Base-by-base conservation (phyloP, 1,139 yeast species). In the Saccharomyces pastorianus region DNA sequence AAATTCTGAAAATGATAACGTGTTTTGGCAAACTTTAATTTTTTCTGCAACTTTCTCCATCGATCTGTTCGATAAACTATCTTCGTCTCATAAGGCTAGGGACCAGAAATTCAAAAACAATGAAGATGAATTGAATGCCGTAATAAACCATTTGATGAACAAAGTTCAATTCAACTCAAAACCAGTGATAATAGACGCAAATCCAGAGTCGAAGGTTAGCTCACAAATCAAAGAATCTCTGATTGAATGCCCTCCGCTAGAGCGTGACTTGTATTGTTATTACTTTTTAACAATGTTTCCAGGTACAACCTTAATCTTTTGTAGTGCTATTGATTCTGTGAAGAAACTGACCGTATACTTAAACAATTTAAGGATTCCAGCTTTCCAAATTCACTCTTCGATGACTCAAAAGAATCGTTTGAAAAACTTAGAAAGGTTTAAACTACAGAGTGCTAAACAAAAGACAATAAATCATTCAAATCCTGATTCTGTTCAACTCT, bases 341-440 rank as follows among this genome's bases (percentile, higher is more conserved):
- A 89, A 90, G 68, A 81, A 96, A 59, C 69, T 95, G 34, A 85
- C 83, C 6, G 95, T 95, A 9, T 78, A 86, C 57, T 75, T 95
- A 58, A 84, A 79, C 59, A 82, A 83, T 66, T 76, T 95, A 54
- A 80, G 80, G 17, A 76, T 91, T 46, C 83, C 89, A 1, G 79
- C 96, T 0, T 85, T 86, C 65, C 85, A 93, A 6, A 80, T 95
- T 51, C 98, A 95, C 69, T 90, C 98, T 1, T 85, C 91, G 26
- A 93, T 95, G 98, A 80, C 88, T 51, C 99, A 95, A 69, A 93
- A 90, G 65, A 96, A 88, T 68, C 83, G 99, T 67, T 74, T 95
- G 63, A 79, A 93, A 63, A 82, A 95, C 6, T 74, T 95, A 63
- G 99, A 95, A 67, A 77, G 80, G 58, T 86, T 84, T 70, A 80